Evolutionary conservation across 179 eudicot genomes (phyloP), one percentile per base, ranked within the genome.

Genomic region (Gypsophila paniculata): DNA sequence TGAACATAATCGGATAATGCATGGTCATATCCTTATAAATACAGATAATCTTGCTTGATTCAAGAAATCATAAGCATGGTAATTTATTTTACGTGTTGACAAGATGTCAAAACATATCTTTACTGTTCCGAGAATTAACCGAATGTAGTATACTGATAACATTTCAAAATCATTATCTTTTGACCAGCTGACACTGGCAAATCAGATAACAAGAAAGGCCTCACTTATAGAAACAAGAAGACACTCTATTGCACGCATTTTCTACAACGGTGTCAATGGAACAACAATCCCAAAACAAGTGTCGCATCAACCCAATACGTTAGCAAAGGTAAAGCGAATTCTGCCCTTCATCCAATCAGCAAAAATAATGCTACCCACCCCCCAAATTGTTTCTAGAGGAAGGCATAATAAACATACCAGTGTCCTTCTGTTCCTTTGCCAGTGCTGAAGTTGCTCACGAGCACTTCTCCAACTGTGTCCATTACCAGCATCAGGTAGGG

Each of bases 361-460:
- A 63, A 63, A 63, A 63, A 63, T 34, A 63, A 36, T 26, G n/a
- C n/a, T 65, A 70, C 17, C 38, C 38, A 55, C 14, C 26, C 44
- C 36, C 58, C 14, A 15, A 26, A 68, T 26, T 49, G 15, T 29
- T 51, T 68, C 39, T 51, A 68, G 15, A 49, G 17, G 60, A 49
- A 26, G 60, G 44, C 32, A 6, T 17, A 42, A 36, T 39, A 57
- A 67, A 76, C 78, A 51, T 82, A 93, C 96, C 96, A 91, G 79
- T 69, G 78, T 93, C 82, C 97, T 87, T 88, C 98, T 86, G 85
- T 93, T 93, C 82, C 91, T 89, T 82, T 93, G 97, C 98, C 98
- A 93, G 81, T 91, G 98, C 79, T 93, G 95, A 78, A 93, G 98
- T 78, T 93, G 96, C 62, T 93, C 98, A 61, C 77, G 96, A 34